These are phyloP conservation scores for Daldinia vernicosa DNA, from an alignment of 495 filamentous ascomycete genomes.

Conservation along the genomic window DNA sequence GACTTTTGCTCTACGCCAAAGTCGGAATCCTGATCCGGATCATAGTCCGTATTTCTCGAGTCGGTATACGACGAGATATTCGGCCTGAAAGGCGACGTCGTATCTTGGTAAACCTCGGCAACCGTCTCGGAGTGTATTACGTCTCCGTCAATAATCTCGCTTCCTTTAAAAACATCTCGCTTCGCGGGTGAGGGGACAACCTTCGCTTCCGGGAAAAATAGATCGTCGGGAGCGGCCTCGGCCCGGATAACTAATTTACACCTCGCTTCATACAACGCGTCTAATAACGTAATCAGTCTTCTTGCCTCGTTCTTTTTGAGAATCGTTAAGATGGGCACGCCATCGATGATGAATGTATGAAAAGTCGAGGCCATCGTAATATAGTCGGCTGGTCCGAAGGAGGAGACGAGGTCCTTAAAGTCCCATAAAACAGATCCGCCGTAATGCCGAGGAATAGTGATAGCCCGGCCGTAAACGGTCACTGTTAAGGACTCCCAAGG, in stretches of 20 bases:
- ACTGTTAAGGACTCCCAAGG: constrained; percentile 60
- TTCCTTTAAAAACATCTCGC: constrained; percentile 14
- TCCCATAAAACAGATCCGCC: constrained; percentile 62
- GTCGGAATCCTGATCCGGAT: constrained; percentile 60
- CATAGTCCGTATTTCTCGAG: constrained; percentile 51
- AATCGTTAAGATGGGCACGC: constrained; percentile 65
- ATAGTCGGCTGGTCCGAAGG: constrained; percentile 76
- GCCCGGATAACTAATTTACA: constrained; percentile 70
- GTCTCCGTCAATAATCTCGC: constrained; percentile 52
- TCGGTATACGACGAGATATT: constrained; percentile 69
- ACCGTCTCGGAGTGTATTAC: constrained; percentile 72
- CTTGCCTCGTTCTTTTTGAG: constrained; percentile 75
- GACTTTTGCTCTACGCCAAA: constrained; percentile 47
- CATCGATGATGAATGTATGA: constrained; percentile 71
- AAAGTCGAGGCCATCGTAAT: constrained; percentile 73
- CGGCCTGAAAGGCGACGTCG: constrained; percentile 72
- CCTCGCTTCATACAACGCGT: constrained; percentile 74
- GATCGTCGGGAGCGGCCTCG: constrained; percentile 65
- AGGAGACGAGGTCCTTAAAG: constrained; percentile 66
- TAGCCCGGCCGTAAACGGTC: constrained; percentile 66
- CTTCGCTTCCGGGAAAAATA: constrained; percentile 72
- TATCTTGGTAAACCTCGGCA: constrained; percentile 75
- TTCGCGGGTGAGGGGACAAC: neutral
- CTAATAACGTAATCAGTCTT: constrained; percentile 74
- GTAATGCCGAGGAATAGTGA: constrained; percentile 61